These are phyloP conservation scores for Lonicera japonica DNA, from an alignment of 129 eudicot species.

Conservation along the genomic window DNA sequence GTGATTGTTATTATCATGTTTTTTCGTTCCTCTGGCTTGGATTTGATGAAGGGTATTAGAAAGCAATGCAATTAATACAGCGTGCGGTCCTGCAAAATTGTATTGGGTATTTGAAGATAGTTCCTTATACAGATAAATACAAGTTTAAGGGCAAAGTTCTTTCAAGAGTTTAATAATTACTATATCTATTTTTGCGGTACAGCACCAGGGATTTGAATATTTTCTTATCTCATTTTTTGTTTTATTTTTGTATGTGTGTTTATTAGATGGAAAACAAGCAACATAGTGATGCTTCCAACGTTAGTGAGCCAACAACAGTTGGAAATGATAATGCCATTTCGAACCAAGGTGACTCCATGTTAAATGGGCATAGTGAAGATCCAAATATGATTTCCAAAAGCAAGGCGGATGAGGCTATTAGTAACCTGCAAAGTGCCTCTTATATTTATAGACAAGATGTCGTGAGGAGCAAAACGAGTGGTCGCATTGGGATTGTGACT, in stretches of 20 bases:
- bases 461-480: conserved; percentile 61
- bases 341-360: conserved; percentile 6
- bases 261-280: conserved; percentile 62
- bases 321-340: conserved; percentile 9
- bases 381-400: conserved; percentile 17
- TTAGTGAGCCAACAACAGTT: conserved; percentile 11
- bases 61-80: no score
- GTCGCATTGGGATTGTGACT: conserved; percentile 72
- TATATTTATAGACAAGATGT: conserved; percentile 85
- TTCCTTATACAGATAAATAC: no score
- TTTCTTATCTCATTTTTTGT: conserved; percentile 2
- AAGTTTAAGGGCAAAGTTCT: no score
- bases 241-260: no score
- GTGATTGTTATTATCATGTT: no score
- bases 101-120: no score
- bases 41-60: no score
- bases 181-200: background rate
- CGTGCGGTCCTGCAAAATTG: no score
- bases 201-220: background rate
- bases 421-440: conserved; percentile 24
- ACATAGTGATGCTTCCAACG: conserved; percentile 23
- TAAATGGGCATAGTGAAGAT: conserved; percentile 10
- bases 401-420: conserved; percentile 29
- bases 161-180: background rate
- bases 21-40: no score